phyloP scores from a whole-genome alignment of 2,329 filamentous ascomycete species.

The Aspergillus neoniger region DNA sequence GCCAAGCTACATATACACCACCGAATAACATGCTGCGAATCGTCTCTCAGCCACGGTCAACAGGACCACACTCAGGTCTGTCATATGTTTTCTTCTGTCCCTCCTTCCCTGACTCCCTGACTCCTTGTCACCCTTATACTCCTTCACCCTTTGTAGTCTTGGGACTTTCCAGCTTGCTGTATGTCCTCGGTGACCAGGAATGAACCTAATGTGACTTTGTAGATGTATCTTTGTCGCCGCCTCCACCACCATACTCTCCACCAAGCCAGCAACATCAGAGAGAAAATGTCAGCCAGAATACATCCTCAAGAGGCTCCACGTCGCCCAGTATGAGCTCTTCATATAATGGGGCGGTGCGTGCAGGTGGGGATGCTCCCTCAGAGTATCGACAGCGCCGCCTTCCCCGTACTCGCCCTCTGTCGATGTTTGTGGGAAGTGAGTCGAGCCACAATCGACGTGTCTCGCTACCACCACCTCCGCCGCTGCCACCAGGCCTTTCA shows the following conservation, averaged over 20 bases:
- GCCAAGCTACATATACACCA: constrained; percentile 32
- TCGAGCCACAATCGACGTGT: constrained; percentile 30
- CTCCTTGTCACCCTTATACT: not conserved
- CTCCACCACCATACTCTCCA: constrained; percentile 44
- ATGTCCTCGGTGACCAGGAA: not conserved
- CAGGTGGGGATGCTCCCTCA: constrained; percentile 21
- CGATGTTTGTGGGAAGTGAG: constrained; percentile 33
- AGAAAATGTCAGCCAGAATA: constrained; percentile 19
- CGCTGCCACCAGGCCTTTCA: constrained; percentile 33
- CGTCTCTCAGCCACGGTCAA: constrained; percentile 28
- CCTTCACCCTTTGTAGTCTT: not conserved
- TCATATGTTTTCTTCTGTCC: constrained; percentile 8
- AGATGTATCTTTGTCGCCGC: constrained; percentile 36
- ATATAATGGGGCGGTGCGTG: constrained; percentile 19
- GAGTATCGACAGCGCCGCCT: constrained; percentile 30
- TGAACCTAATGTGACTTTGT: constrained; percentile 14
- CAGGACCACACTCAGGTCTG: constrained; percentile 36
- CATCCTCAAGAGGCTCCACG: constrained; percentile 19
- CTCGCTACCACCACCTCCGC: constrained; percentile 41
- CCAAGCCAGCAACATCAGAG: constrained; percentile 29
- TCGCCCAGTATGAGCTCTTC: constrained; percentile 22
- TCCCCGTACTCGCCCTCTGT: constrained; percentile 35
- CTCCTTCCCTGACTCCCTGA: not conserved
- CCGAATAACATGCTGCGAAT: constrained; percentile 32
- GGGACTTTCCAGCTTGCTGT: not conserved